These are phyloP conservation scores for Sphaerostilbella broomeana DNA, from an alignment of 2,329 filamentous ascomycete species.

Conservation along the genomic window DNA sequence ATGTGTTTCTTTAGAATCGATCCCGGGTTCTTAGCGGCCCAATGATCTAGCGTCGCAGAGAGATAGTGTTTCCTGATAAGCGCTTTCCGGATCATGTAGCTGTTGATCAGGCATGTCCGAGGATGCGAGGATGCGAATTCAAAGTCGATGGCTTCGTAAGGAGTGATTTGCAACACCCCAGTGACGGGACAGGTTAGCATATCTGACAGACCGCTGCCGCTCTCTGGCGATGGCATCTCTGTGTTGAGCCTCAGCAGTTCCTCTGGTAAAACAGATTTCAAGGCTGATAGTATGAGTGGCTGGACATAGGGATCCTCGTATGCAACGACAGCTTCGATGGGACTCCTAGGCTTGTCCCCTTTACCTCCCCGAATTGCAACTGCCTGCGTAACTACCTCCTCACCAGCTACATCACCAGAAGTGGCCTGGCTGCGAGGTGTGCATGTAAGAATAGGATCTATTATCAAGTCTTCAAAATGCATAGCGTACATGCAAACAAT, in stretches of 20 bases:
- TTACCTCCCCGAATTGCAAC: conserved; percentile 18
- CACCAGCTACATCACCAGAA: conserved; percentile 15
- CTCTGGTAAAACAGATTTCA: conserved; percentile 54
- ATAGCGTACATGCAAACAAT: conserved; percentile 25
- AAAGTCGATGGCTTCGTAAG: conserved; percentile 87
- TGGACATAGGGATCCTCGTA: conserved; percentile 90
- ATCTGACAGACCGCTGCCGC: conserved; percentile 30
- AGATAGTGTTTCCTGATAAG: conserved; percentile 95
- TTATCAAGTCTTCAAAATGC: conserved; percentile 16
- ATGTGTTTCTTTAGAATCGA: conserved; percentile 64
- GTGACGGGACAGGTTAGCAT: conserved; percentile 30
- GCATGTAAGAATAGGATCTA: conserved; percentile 33
- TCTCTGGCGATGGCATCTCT: conserved; percentile 27
- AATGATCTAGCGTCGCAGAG: conserved; percentile 73
- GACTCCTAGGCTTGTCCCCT: conserved; percentile 13
- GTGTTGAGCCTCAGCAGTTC: conserved; percentile 49
- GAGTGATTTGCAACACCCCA: conserved; percentile 67
- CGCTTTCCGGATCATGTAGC: conserved; percentile 92
- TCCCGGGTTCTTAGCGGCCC: conserved; percentile 74
- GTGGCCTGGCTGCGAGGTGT: conserved; percentile 24
- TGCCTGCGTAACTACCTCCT: conserved; percentile 15
- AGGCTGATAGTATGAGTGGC: conserved; percentile 69
- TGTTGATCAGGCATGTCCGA: conserved; percentile 64
- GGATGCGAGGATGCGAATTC: conserved; percentile 60
- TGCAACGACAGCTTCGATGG: conserved; percentile 62